phyloP scores from a whole-genome alignment of 257 asterid species.

The Fraxinus quadrangulata region DNA sequence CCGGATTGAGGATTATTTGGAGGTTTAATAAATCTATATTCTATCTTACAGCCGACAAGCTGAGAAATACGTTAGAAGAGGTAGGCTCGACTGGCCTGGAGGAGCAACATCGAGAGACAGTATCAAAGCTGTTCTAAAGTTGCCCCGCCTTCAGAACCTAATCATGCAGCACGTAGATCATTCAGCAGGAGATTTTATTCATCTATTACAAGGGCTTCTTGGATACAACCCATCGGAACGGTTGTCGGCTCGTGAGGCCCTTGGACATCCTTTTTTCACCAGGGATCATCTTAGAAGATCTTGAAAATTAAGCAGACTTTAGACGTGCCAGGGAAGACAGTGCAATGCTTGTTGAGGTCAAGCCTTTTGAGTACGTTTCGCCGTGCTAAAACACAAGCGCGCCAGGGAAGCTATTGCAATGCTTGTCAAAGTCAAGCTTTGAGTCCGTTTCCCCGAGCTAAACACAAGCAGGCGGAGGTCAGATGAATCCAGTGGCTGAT shows the following conservation, averaged over 20 bases:
- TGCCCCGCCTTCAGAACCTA: constrained; percentile 78
- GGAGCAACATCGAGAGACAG: constrained; percentile 86
- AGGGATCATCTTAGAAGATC: constrained; percentile 47
- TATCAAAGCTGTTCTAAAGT: constrained; percentile 67
- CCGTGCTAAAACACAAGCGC: neutral
- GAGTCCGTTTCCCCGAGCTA: too few relatives aligned
- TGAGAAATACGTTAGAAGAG: constrained; percentile 73
- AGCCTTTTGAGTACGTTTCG: too few relatives aligned
- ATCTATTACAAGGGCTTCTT: constrained; percentile 77
- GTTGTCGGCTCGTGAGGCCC: constrained; percentile 72
- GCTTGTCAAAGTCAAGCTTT: neutral
- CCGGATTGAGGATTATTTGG: neutral
- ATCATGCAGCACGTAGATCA: constrained; percentile 95
- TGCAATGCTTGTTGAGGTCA: constrained; percentile 9
- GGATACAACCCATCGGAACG: constrained; percentile 75
- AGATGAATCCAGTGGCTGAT: neutral
- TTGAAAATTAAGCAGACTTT: neutral
- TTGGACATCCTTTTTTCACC: constrained; percentile 71
- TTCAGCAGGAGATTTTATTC: constrained; percentile 84
- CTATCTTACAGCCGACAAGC: constrained; percentile 57
- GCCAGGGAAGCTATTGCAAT: constrained; percentile 29
- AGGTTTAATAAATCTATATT: neutral
- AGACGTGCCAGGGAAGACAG: constrained; percentile 21
- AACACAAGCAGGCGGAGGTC: neutral
- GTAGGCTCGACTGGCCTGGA: constrained; percentile 83